Evolutionary conservation across 257 asterid genomes (phyloP).

Genomic region (Datura wrightii): DNA sequence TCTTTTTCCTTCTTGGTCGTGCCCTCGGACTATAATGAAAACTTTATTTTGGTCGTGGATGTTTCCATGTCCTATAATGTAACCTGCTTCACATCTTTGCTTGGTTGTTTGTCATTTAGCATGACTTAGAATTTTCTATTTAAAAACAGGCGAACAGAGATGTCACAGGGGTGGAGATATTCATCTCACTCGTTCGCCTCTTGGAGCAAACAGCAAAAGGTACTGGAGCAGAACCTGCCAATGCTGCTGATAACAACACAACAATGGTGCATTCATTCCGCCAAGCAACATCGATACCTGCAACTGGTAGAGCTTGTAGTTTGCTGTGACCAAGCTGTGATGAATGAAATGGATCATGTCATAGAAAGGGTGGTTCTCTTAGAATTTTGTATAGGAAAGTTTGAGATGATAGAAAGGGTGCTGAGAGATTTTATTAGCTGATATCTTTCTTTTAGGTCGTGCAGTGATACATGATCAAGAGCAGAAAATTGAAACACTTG

Average conservation of each 20-base stretch:
- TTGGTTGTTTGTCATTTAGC: neutral
- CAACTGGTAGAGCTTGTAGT: conserved; percentile 50
- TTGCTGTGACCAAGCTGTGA: conserved; percentile 37
- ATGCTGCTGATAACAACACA: conserved; percentile 37
- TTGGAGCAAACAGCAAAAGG: conserved; percentile 68
- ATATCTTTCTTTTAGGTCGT: neutral
- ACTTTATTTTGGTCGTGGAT: too few relatives aligned
- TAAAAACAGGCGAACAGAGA: conserved; percentile 82
- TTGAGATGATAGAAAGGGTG: conserved; percentile 24
- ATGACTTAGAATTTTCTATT: conserved; percentile 7
- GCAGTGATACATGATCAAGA: too few relatives aligned
- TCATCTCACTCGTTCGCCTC: conserved; percentile 77
- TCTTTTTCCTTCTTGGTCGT: too few relatives aligned
- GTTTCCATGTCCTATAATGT: too few relatives aligned
- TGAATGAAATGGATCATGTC: neutral
- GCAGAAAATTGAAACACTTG: too few relatives aligned
- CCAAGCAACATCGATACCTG: conserved; percentile 47
- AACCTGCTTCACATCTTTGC: neutral
- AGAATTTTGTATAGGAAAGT: conserved; percentile 24
- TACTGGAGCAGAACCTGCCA: conserved; percentile 38
- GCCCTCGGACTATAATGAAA: too few relatives aligned
- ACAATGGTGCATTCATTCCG: conserved; percentile 47
- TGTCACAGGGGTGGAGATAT: conserved; percentile 88
- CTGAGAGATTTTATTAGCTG: neutral
- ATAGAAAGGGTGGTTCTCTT: neutral